Conservation (phyloP, 2,329 filamentous ascomycete species). For the Rutstroemia sp. region DNA sequence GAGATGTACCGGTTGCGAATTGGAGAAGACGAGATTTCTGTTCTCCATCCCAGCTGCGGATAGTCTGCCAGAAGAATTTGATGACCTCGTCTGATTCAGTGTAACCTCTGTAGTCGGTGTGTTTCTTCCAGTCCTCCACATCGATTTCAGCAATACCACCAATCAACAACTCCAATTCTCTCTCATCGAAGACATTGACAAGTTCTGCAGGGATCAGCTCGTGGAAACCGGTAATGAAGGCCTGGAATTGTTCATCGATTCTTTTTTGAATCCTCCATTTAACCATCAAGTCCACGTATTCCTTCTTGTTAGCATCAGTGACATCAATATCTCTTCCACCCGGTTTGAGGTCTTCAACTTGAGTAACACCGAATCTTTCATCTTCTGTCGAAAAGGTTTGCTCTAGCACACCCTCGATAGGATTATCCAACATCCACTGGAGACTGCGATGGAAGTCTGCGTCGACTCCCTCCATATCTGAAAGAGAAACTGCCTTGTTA, state of each 20-base stretch:
- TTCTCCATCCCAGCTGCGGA: conserved; percentile 94
- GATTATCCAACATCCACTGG: conserved; percentile 97
- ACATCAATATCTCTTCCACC: conserved; percentile 88
- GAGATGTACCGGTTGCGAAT: conserved; percentile 94
- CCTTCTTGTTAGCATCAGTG: conserved; percentile 97
- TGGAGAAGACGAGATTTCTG: conserved; percentile 95
- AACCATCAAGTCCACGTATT: conserved; percentile 97
- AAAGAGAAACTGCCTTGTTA: conserved; percentile 81
- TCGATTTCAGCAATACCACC: conserved; percentile 99
- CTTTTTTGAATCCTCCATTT: conserved; percentile 99
- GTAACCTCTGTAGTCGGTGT: conserved; percentile 98
- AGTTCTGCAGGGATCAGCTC: conserved; percentile 94
- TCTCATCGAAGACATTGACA: conserved; percentile 97
- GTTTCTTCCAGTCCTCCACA: conserved; percentile 99
- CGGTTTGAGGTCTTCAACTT: conserved; percentile 88
- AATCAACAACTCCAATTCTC: conserved; percentile 91
- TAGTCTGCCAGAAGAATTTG: conserved; percentile 97
- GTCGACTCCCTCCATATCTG: conserved; percentile 98
- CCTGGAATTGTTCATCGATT: conserved; percentile 96
- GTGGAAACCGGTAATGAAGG: conserved; percentile 95
- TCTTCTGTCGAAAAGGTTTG: conserved; percentile 96
- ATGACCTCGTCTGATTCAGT: conserved; percentile 97
- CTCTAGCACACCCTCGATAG: conserved; percentile 91
- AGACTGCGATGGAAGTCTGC: conserved; percentile 95
- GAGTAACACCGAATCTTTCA: conserved; percentile 90